A percentile compares a stretch with the other conserved stretches of the same genome.
Evolutionary conservation across 225 moss, liverwort and hornwort genomes (phyloP).

Genomic region (Lunularia cruciata): DNA sequence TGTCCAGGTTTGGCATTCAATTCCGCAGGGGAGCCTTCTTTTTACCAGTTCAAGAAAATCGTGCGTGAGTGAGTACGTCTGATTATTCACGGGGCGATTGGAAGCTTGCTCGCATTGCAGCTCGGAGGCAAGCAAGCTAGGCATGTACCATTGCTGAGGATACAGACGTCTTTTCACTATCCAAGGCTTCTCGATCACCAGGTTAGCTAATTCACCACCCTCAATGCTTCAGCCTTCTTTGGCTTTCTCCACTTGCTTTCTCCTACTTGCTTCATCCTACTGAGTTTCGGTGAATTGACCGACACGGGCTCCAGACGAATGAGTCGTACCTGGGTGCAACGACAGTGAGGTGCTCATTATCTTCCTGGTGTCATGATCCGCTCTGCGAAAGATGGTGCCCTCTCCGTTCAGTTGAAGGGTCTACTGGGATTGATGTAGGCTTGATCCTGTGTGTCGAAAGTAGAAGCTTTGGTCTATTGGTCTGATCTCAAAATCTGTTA

Average conservation of each 20-base stretch:
- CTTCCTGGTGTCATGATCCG: no score
- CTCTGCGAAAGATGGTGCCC: not conserved
- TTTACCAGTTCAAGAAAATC: not conserved
- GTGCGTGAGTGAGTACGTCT: not conserved
- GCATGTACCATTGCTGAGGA: constrained; percentile 5
- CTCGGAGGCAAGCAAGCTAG: not conserved
- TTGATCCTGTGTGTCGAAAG: no score
- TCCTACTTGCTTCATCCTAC: not conserved
- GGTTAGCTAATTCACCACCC: not conserved
- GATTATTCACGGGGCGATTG: not conserved
- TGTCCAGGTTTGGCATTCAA: constrained; percentile 28
- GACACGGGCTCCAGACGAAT: not conserved
- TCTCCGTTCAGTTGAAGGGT: no score
- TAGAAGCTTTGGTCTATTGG: no score
- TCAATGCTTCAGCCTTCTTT: not conserved
- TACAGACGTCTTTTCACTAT: not conserved
- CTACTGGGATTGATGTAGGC: no score
- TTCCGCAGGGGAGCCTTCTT: constrained; percentile 8
- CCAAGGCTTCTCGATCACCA: constrained; percentile 16
- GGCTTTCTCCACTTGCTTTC: not conserved
- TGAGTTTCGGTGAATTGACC: not conserved
- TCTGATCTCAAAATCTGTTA: not conserved
- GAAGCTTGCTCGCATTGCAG: constrained; percentile 8
- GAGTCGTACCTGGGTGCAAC: not conserved
- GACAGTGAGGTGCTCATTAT: not conserved